Evolutionary conservation across 108 stramenopile species (phyloP).

Genomic region (Nitzschia sp.): DNA sequence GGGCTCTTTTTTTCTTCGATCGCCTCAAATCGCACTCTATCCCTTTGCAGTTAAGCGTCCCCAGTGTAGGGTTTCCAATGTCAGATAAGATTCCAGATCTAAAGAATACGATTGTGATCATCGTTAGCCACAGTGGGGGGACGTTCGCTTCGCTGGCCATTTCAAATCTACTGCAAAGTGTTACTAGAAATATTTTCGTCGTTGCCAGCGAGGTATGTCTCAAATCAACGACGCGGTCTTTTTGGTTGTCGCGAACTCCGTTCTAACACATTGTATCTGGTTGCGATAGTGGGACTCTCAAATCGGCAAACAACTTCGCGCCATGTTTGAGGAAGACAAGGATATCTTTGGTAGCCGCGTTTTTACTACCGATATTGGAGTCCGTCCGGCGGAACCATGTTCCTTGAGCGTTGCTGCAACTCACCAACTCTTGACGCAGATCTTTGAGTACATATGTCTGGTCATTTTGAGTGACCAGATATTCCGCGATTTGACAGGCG

Average conservation of each 20-base stretch:
- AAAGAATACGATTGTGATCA: conserved; percentile 64
- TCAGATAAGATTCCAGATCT: conserved; percentile 41
- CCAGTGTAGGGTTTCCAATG: conserved; percentile 53
- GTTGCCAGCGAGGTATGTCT: conserved; percentile 55
- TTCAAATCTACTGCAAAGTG: conserved; percentile 59
- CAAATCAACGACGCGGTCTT: no score
- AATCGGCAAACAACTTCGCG: conserved; percentile 67
- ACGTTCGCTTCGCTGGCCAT: conserved; percentile 68
- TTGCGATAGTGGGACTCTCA: conserved; percentile 79
- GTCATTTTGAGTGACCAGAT: conserved; percentile 49
- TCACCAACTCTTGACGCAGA: conserved; percentile 66
- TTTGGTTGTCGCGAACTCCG: no score
- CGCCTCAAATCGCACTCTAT: no score
- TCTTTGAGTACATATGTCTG: conserved; percentile 57
- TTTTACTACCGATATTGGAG: conserved; percentile 68
- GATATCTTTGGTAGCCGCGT: conserved; percentile 41
- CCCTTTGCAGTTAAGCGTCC: conserved; percentile 52
- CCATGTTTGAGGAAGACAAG: conserved; percentile 30
- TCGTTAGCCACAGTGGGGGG: conserved; percentile 71
- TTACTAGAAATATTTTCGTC: conserved; percentile 53
- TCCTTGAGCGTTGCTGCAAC: conserved; percentile 67
- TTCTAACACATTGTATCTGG: no score
- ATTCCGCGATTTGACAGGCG: conserved; percentile 42
- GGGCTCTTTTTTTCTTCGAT: no score
- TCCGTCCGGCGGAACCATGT: conserved; percentile 80